Evolutionary conservation across 2,329 filamentous ascomycete species (phyloP).

Genomic region (Phialocephala subalpina): DNA sequence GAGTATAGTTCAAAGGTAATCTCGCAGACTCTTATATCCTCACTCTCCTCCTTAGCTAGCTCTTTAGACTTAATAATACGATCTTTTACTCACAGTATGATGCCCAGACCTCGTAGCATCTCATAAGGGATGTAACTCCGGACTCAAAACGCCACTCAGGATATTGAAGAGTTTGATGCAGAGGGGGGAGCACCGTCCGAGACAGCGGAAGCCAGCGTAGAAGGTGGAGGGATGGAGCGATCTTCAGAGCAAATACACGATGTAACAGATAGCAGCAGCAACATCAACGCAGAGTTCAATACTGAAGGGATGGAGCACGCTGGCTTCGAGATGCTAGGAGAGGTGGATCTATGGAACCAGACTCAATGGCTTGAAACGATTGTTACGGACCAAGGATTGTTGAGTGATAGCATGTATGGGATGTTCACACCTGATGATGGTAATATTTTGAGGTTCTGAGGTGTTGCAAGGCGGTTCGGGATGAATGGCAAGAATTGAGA

Average conservation of each 20-base stretch:
- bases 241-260: too few species aligned
- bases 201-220: neutral
- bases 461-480: too few species aligned
- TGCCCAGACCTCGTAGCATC: too few species aligned
- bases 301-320: neutral
- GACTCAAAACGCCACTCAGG: neutral
- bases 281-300: neutral
- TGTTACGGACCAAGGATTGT: neutral
- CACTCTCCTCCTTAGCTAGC: too few species aligned
- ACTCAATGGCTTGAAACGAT: neutral
- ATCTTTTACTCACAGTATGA: too few species aligned
- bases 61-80: too few species aligned
- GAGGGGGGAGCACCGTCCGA: neutral
- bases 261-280: neutral
- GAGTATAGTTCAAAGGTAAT: too few species aligned
- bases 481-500: too few species aligned
- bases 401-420: conserved; percentile 13
- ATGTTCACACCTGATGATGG: neutral
- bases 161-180: neutral
- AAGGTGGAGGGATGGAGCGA: neutral
- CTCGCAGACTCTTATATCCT: too few species aligned
- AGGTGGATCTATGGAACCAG: neutral
- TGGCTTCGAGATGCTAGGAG: neutral
- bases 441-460: too few species aligned
- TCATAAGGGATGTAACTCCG: conserved; percentile 5